Evolutionary conservation across 345 rosid genomes (phyloP), one percentile per base, ranked within the genome.

Genomic region (Hibiscus trionum): DNA sequence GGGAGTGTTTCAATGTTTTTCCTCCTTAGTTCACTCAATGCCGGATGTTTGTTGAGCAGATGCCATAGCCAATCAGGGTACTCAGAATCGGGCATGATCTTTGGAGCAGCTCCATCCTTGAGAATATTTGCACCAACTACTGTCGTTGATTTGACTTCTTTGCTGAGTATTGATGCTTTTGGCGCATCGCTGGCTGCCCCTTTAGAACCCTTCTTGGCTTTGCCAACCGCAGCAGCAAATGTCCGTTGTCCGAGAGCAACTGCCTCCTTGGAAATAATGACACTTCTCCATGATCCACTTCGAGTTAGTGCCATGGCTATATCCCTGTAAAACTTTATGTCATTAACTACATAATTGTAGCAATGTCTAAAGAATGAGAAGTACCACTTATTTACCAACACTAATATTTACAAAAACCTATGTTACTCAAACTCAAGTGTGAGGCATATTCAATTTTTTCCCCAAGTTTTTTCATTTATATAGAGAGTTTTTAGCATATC

Each of bases 81-180:
- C 11, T 88, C 91, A 37, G 94, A 81, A 80, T 95, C 93, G 0
- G 84, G 73, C 73, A 84, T 60, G 81, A 95, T 77, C 84, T 85
- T 92, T 11, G 96, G 94, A 76, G 92, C 98, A 58, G 96, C 62
- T 47, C 93, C 99, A 14, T 95, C 99, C 83, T 89, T 92, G n/a
- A 90, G 91, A 69, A 84, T 88, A 80, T 92, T 92, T 63, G 93
- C 96, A 74, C 97, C 99, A 57, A 92, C 93, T 14, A 87, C 92
- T 17, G 90, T 90, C 0, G 85, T 84, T 42, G 97, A 80, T 80
- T 90, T 92, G 74, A 90, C 83, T 83, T 95, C 98, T 82, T 90
- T 92, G 86, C 88, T 88, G 75, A 92, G 83, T 31, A 47, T 74
- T 14, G 98, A 88, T 56, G 80, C 91, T 85, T 86, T 95, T 33